phyloP scores from a whole-genome alignment of 495 filamentous ascomycete genomes.

The Annulohypoxylon bovei region DNA sequence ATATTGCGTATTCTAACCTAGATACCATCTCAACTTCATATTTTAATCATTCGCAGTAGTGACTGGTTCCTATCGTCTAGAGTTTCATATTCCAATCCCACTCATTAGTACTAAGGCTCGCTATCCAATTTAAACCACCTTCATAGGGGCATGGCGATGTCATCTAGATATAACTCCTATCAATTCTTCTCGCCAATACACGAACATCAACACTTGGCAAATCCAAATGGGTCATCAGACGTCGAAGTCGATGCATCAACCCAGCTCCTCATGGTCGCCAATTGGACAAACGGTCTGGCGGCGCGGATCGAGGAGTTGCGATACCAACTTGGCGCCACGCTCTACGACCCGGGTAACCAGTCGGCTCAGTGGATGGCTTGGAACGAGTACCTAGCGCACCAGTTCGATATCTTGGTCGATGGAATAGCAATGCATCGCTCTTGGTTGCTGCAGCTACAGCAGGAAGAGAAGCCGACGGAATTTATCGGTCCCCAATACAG shows the following conservation, averaged over 20 bases:
- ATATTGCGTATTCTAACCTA: neutral
- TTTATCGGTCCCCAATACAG: neutral
- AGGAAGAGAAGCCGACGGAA: neutral
- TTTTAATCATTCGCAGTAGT: neutral
- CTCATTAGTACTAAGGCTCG: neutral
- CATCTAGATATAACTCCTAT: neutral
- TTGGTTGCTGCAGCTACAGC: slow-evolving; percentile 7
- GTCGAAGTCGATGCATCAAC: neutral
- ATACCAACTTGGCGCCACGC: neutral
- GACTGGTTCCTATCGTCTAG: neutral
- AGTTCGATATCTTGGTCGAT: neutral
- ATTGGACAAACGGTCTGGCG: neutral
- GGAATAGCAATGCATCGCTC: neutral
- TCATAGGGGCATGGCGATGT: neutral
- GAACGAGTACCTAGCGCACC: neutral
- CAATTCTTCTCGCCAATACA: neutral
- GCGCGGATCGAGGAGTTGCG: neutral
- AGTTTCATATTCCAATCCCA: neutral
- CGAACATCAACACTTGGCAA: neutral
- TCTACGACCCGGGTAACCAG: neutral
- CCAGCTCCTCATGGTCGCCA: neutral
- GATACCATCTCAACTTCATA: neutral
- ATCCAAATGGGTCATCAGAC: neutral
- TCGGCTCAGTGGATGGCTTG: neutral
- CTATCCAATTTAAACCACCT: neutral